Evolutionary conservation across 2,329 filamentous ascomycete genomes (phyloP).

Genomic region (Pseudogymnoascus sp.): DNA sequence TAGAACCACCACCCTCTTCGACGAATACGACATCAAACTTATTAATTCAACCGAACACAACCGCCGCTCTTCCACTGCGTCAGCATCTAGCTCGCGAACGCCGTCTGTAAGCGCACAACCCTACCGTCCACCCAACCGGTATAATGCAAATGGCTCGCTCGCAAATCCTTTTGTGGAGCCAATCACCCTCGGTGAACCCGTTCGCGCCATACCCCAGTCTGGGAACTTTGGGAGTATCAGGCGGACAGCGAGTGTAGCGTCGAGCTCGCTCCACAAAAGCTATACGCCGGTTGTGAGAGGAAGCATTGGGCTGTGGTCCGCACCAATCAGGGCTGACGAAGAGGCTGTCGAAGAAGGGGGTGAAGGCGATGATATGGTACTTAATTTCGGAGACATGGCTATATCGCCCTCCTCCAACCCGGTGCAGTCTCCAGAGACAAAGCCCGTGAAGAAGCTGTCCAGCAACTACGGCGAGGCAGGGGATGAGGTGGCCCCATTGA

Average conservation of each 20-base stretch:
- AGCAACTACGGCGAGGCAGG: constrained; percentile 17
- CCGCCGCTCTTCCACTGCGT: constrained; percentile 35
- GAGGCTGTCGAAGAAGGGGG: constrained; percentile 39
- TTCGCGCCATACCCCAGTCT: background rate
- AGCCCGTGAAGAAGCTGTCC: background rate
- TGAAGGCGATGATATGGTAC: constrained; percentile 33
- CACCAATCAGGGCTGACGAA: constrained; percentile 35
- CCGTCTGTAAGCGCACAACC: constrained; percentile 11
- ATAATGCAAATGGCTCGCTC: background rate
- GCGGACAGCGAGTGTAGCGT: constrained; percentile 23
- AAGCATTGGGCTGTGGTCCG: constrained; percentile 42
- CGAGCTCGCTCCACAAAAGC: constrained; percentile 14
- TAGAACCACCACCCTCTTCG: constrained; percentile 39
- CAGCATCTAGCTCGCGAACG: constrained; percentile 30
- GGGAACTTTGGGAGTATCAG: constrained; percentile 26
- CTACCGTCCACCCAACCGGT: background rate
- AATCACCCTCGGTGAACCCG: background rate
- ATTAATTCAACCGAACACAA: constrained; percentile 71
- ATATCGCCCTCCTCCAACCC: background rate
- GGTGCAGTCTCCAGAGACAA: background rate
- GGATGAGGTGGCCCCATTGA: constrained; percentile 30
- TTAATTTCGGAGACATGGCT: constrained; percentile 36
- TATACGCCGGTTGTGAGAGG: constrained; percentile 21
- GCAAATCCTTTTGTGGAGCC: constrained; percentile 5
- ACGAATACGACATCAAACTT: constrained; percentile 65